These are phyloP conservation scores for Coleophoma cylindrospora DNA, from an alignment of 2,329 filamentous ascomycete species.

Conservation along the genomic window DNA sequence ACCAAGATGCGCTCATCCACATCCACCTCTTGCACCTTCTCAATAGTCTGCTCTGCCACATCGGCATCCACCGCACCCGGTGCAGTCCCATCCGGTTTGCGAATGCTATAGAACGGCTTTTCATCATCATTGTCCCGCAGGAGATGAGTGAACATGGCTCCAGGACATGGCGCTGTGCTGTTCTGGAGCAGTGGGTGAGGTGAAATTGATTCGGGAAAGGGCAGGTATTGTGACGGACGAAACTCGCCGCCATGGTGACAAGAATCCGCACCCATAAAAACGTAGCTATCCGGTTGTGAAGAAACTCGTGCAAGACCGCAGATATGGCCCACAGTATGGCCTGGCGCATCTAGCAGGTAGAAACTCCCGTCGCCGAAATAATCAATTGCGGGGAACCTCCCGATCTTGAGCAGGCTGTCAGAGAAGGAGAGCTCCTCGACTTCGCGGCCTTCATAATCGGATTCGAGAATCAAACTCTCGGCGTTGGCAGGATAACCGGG, in stretches of 20 bases:
- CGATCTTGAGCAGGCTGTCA: constrained; percentile 30
- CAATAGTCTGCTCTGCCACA: constrained; percentile 27
- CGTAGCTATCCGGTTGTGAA: constrained; percentile 33
- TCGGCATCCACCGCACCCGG: constrained; percentile 4
- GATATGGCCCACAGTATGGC: constrained; percentile 44
- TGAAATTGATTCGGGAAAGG: constrained; percentile 27
- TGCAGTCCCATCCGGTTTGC: constrained; percentile 6
- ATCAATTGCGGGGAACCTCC: constrained; percentile 39
- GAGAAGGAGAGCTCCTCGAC: constrained; percentile 26
- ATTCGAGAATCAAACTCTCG: constrained; percentile 32
- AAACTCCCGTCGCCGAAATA: constrained; percentile 51
- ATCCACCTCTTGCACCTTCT: constrained; percentile 38
- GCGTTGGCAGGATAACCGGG: constrained; percentile 38
- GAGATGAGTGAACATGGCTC: constrained; percentile 9
- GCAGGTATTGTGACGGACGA: constrained; percentile 30
- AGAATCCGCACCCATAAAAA: constrained; percentile 43
- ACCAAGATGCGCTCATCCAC: constrained; percentile 35
- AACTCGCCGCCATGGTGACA: constrained; percentile 37
- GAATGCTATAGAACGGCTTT: constrained; percentile 21
- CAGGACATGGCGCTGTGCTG: not conserved
- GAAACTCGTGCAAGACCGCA: constrained; percentile 37
- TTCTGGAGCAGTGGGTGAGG: constrained; percentile 29
- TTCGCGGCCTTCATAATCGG: constrained; percentile 32
- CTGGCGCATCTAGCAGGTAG: constrained; percentile 47
- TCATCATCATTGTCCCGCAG: constrained; percentile 27